phyloP scores from a whole-genome alignment of 176 grass and related monocot genomes.

The Juncus inflexus region DNA sequence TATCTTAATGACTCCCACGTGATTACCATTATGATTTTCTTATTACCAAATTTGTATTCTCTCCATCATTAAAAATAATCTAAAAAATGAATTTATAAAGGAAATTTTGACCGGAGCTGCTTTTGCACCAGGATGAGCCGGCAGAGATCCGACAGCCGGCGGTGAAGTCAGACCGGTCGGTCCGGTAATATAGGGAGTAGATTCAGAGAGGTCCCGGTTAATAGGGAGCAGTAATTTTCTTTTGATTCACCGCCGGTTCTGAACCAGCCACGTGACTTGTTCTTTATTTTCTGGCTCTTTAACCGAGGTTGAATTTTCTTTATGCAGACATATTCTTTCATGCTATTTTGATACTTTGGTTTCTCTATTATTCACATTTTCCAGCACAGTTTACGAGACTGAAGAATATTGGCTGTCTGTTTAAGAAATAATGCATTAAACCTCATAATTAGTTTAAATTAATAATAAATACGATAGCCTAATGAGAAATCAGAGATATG shows the following conservation, averaged over 20 bases:
- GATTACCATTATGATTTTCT: no score
- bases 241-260: conserved; percentile 8
- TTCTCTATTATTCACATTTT: no score
- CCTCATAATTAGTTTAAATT: no score
- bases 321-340: neutral
- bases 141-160: conserved; percentile 20
- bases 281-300: neutral
- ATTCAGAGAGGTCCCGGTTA: neutral
- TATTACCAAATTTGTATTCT: no score
- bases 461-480: no score
- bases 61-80: no score
- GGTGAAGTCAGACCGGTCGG: conserved; percentile 17
- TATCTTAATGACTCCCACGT: no score
- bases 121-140: conserved; percentile 18
- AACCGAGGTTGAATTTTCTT: neutral
- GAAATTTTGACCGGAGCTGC: conserved; percentile 1
- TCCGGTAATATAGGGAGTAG: conserved; percentile 10
- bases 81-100: no score
- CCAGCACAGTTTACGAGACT: no score
- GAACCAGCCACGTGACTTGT: conserved; percentile 14
- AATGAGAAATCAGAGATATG: no score
- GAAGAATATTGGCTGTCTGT: no score
- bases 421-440: no score
- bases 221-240: neutral
- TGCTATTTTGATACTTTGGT: neutral